Evolutionary conservation across 2,329 filamentous ascomycete species (phyloP).

Genomic region (Penicillium sp.): DNA sequence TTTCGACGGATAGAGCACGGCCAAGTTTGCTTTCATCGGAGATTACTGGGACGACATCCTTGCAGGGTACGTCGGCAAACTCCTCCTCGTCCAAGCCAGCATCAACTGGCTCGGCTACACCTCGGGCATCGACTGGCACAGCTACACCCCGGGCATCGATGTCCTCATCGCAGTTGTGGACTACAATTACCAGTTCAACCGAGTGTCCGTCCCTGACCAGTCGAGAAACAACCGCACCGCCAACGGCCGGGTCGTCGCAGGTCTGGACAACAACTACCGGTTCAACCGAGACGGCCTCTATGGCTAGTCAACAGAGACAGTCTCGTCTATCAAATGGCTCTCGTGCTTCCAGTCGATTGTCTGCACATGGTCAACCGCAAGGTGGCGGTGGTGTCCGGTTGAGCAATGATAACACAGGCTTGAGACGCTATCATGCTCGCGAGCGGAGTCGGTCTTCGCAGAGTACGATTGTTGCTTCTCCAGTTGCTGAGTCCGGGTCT

Average conservation of each 20-base stretch:
- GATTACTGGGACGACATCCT: not conserved
- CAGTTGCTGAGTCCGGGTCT: constrained; percentile 9
- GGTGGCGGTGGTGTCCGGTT: constrained; percentile 5
- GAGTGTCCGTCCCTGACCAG: not conserved
- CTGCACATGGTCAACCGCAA: constrained; percentile 2
- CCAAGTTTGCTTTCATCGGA: constrained; percentile 16
- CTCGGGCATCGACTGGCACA: constrained; percentile 11
- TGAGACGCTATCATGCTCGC: not conserved
- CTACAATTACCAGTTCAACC: not conserved
- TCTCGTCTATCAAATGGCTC: constrained; percentile 16
- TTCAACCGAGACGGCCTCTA: constrained; percentile 8
- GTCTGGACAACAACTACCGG: constrained; percentile 20
- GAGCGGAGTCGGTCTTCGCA: constrained; percentile 3
- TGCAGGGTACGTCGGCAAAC: not conserved
- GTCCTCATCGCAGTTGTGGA: not conserved
- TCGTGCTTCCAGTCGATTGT: constrained; percentile 16
- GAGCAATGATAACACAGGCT: constrained; percentile 7
- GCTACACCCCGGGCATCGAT: constrained; percentile 13
- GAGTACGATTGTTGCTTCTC: constrained; percentile 6
- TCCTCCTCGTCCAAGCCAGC: constrained; percentile 6
- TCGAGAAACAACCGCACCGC: not conserved
- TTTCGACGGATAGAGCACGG: constrained; percentile 11
- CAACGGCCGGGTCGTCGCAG: constrained; percentile 22
- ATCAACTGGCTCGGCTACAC: not conserved
- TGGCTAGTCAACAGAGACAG: constrained; percentile 6